These are phyloP conservation scores for Microcera coccophila DNA, from an alignment of 2,329 filamentous ascomycete genomes.

Conservation along the genomic window DNA sequence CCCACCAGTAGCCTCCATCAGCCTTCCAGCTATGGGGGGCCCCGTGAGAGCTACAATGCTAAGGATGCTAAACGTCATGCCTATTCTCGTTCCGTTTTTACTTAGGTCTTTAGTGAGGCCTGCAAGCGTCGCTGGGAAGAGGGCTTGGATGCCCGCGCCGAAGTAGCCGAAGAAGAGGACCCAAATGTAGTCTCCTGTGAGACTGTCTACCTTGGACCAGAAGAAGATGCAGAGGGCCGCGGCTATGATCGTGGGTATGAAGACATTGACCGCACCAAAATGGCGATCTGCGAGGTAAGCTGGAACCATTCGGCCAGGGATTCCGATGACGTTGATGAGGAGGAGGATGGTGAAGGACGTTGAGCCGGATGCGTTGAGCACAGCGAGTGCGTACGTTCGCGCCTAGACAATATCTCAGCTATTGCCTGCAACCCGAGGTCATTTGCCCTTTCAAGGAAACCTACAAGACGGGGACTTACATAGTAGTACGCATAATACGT, in stretches of 20 bases:
- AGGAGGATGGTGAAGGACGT: constrained; percentile 57
- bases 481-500: constrained; percentile 50
- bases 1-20: constrained; percentile 43
- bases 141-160: constrained; percentile 59
- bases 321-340: constrained; percentile 55
- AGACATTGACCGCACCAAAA: constrained; percentile 53
- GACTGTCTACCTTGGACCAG: constrained; percentile 50
- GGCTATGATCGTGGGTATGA: constrained; percentile 48
- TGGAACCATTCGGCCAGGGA: constrained; percentile 52
- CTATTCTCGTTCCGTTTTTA: constrained; percentile 54
- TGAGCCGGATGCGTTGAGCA: constrained; percentile 43
- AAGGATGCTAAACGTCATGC: constrained; percentile 57
- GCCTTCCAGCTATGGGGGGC: constrained; percentile 50
- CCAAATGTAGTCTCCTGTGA: constrained; percentile 51
- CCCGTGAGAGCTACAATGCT: constrained; percentile 53
- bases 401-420: constrained; percentile 27
- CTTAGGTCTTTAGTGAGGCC: constrained; percentile 50
- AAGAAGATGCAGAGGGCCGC: constrained; percentile 44
- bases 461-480: constrained; percentile 22
- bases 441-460: not conserved
- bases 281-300: constrained; percentile 52
- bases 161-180: constrained; percentile 60
- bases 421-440: accelerated
- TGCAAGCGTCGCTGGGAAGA: constrained; percentile 55
- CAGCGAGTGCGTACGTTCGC: constrained; percentile 37